A percentile compares a stretch with the other conserved stretches of the same genome.
These are phyloP conservation scores for Planoprotostelium fungivorum DNA, from an alignment of 78 protist species.

Conservation along the genomic window DNA sequence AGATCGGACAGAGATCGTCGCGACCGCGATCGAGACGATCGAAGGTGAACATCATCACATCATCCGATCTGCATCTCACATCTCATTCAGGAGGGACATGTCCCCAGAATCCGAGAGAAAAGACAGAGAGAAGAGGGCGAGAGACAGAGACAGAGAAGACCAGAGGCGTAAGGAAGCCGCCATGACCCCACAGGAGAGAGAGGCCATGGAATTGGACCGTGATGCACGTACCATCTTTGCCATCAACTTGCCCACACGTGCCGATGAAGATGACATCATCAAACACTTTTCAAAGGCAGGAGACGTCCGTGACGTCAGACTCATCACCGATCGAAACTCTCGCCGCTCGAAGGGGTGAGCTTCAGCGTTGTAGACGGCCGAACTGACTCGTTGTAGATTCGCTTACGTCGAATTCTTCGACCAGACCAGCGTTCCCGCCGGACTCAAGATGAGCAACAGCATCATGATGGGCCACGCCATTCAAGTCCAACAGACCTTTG, in stretches of 20 bases:
- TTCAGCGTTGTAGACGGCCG: not conserved
- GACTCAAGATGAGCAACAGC: conserved; percentile 32
- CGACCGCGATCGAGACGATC: not conserved
- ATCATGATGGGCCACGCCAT: conserved; percentile 12
- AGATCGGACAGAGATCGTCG: not conserved
- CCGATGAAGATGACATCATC: conserved; percentile 21
- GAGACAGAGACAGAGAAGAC: not conserved
- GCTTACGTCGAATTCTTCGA: conserved; percentile 53
- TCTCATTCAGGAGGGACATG: not conserved
- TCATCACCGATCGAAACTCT: conserved; percentile 30
- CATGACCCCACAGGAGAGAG: not conserved
- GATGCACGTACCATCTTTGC: conserved; percentile 53
- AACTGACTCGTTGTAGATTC: not conserved
- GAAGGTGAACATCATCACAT: not conserved
- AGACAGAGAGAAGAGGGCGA: not conserved
- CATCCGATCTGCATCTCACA: too few species aligned
- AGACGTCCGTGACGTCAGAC: conserved; percentile 33
- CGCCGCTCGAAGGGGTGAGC: conserved; percentile 39
- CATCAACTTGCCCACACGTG: conserved; percentile 13
- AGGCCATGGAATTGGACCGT: conserved; percentile 13
- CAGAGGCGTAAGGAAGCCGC: not conserved
- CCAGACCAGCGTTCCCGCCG: conserved; percentile 9
- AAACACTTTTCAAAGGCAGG: conserved; percentile 25
- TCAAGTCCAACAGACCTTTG: conserved; percentile 20
- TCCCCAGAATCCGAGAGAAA: not conserved